phyloP scores from a whole-genome alignment of 306 rosid species.

The Trichosanthes cucumerina region DNA sequence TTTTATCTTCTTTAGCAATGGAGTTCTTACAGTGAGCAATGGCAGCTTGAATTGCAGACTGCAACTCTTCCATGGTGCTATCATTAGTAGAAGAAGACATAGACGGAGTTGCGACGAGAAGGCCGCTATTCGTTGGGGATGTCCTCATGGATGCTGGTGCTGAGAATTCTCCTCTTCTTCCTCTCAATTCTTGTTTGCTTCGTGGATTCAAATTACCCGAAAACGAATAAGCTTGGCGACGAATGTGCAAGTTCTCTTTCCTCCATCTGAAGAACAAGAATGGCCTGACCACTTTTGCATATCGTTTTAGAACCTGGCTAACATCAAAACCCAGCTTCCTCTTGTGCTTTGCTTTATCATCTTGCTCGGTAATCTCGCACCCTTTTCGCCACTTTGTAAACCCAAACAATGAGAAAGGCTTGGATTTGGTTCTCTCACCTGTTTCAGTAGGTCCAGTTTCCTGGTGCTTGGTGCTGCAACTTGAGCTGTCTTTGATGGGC shows the following conservation, averaged over 20 bases:
- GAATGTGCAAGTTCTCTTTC: slow-evolving; percentile 32
- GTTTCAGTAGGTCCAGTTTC: slow-evolving; percentile 10
- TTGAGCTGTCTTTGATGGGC: slow-evolving; percentile 9
- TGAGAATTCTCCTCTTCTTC: slow-evolving; percentile 61
- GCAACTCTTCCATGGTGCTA: slow-evolving; percentile 95
- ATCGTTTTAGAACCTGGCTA: slow-evolving; percentile 37
- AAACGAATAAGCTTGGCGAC: slow-evolving; percentile 47
- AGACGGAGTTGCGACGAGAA: slow-evolving; percentile 28
- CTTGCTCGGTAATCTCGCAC: slow-evolving; percentile 24
- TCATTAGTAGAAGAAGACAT: slow-evolving; percentile 32
- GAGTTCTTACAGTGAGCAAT: slow-evolving; percentile 98
- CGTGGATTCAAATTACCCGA: slow-evolving; percentile 52
- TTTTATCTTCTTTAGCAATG: slow-evolving; percentile 51
- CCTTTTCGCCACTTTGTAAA: slow-evolving; percentile 42
- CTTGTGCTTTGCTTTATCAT: slow-evolving; percentile 29
- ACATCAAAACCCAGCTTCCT: slow-evolving; percentile 39
- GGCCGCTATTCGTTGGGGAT: slow-evolving; percentile 83
- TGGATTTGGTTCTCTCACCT: slow-evolving; percentile 42
- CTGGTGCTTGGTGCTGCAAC: neutral
- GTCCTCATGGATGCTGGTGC: slow-evolving; percentile 97
- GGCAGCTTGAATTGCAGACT: slow-evolving; percentile 97
- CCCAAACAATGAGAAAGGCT: slow-evolving; percentile 53
- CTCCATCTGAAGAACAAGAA: slow-evolving; percentile 29
- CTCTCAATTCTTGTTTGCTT: slow-evolving; percentile 38
- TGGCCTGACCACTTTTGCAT: slow-evolving; percentile 39